Percentiles rank a stretch among this genome's conserved stretches.
Evolutionary conservation across 2,329 filamentous ascomycete genomes (phyloP).

Genomic region (Colletotrichum eleusines): DNA sequence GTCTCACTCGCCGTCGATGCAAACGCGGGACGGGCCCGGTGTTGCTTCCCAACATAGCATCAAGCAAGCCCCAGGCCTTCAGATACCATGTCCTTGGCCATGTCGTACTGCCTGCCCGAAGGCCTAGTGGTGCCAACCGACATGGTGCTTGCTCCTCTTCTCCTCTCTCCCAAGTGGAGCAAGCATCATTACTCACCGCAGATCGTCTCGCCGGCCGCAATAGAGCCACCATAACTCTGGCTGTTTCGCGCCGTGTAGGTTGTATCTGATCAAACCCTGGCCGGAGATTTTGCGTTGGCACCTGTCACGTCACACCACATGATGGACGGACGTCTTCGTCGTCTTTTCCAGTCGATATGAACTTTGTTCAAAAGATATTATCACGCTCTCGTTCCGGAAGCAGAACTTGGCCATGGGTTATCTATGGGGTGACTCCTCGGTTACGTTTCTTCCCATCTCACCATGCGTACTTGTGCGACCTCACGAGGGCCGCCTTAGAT

Average conservation of each 20-base stretch:
- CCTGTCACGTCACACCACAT: conserved; percentile 16
- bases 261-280: not conserved
- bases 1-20: not conserved
- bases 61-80: not conserved
- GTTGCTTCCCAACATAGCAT: conserved; percentile 23
- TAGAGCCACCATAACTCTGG: not conserved
- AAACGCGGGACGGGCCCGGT: conserved; percentile 14
- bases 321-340: not conserved
- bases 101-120: not conserved
- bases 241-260: not conserved
- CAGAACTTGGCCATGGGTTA: conserved; percentile 2
- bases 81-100: not conserved
- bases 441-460: conserved; percentile 6
- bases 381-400: not conserved
- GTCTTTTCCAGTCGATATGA: not conserved
- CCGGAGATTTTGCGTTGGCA: not conserved
- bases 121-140: conserved; percentile 4
- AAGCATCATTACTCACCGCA: not conserved
- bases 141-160: not conserved
- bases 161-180: not conserved
- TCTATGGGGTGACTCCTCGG: not conserved
- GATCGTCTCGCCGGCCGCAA: not conserved
- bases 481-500: too few relatives aligned
- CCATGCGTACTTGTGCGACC: not conserved
- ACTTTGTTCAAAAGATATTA: not conserved